Conservation (phyloP, 148 eudicot species). For the Rhododendron ferrugineum region DNA sequence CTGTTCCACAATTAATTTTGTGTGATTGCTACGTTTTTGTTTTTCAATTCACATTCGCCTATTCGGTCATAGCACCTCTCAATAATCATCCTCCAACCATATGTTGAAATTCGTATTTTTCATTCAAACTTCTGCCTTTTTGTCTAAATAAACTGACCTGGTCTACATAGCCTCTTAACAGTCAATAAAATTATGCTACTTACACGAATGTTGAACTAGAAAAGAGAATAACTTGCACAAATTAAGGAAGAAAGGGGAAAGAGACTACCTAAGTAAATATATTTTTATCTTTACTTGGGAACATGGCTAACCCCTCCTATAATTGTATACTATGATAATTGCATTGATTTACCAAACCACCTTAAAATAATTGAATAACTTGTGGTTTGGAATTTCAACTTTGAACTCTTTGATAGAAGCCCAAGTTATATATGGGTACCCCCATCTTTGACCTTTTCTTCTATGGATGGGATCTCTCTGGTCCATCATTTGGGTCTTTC, state of each 20-base stretch:
- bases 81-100: neutral
- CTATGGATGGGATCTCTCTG: neutral
- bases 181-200: neutral
- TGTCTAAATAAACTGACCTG: neutral
- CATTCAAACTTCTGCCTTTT: neutral
- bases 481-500: neutral
- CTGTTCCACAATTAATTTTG: too few relatives aligned
- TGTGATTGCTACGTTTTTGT: neutral
- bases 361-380: neutral
- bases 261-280: neutral
- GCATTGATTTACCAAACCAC: neutral
- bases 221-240: neutral
- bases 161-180: neutral
- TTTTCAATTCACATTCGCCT: neutral
- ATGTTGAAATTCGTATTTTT: neutral
- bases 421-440: too few relatives aligned
- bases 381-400: neutral
- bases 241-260: slow-evolving; percentile 1
- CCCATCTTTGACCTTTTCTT: neutral
- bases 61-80: neutral
- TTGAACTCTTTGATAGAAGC: neutral
- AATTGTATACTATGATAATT: neutral
- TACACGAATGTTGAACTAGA: neutral
- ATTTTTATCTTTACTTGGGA: neutral
- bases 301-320: neutral